Evolutionary conservation across 2,329 filamentous ascomycete species (phyloP), one percentile per base, ranked within the genome.

Genomic region (Xylariales sp.): DNA sequence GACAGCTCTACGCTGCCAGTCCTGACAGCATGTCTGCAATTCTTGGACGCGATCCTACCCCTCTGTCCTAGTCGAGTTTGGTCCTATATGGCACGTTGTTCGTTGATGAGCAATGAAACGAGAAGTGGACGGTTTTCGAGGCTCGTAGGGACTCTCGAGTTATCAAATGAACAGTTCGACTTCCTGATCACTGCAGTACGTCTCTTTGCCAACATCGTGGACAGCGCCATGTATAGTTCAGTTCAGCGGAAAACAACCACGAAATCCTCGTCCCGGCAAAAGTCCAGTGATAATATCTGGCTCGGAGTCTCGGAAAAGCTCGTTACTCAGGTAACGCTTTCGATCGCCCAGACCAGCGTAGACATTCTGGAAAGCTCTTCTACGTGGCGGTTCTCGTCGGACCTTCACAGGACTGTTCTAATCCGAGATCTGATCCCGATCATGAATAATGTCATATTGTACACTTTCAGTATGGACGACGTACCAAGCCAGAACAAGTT

Each of bases 351-450:
- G 50, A 82, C 83, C 2, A 74, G 88, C 48, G 76, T 94, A 18
- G 89, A 95, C 55, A 78, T 94, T 5, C 84, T 94, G 51, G 89
- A 95, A 64, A 93, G 85, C 60, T 86, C 85, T 27, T 78, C 81
- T 21, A 88, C 82, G 4, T 98, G 91, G 93, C 84, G 83, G 51
- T 96, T 94, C 58, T 72, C 77, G 5, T 73, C 76, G 2, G 73
- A 80, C 9, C 69, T 81, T 19, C 83, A 90, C 50, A 80, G 84
- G 31, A 77, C 81, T 38, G 70, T 81, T 42, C 75, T 96, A 36
- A 78, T 87, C 44, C 73, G 74, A 14, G 73, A 74, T 31, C 78
- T 95, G 19, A 74, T 87, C 19, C 73, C 73, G 4, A 76, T 84
- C 11, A 82, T 96, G 56, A 75, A 84, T 48, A 82, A 78, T 33